Percentiles rank a stretch among this genome's conserved stretches.
These are phyloP conservation scores for Przewalskia tangutica DNA, from an alignment of 257 asterid species.

Conservation along the genomic window DNA sequence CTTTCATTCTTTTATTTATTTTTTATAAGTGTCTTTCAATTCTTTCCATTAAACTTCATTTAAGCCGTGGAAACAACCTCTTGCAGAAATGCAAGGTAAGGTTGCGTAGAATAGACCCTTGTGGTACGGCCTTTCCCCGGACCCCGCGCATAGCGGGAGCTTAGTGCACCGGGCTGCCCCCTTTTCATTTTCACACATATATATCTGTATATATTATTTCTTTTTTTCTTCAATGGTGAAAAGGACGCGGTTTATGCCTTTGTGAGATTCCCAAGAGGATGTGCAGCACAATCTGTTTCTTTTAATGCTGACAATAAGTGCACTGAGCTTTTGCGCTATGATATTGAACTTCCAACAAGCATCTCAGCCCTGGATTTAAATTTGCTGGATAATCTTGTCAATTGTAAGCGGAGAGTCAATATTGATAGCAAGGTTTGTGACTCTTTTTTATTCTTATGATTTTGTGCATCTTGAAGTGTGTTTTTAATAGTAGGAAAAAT, in stretches of 20 bases:
- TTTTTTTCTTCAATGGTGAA: slow-evolving; percentile 9
- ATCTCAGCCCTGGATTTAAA: slow-evolving; percentile 31
- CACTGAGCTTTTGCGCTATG: slow-evolving; percentile 24
- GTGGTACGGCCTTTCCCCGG: too few relatives aligned
- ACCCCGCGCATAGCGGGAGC: too few relatives aligned
- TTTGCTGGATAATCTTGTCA: slow-evolving; percentile 34
- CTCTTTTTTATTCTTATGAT: neutral
- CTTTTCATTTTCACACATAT: neutral
- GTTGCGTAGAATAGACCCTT: too few relatives aligned
- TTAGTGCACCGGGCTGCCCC: too few relatives aligned
- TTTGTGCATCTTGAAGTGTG: neutral
- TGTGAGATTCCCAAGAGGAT: slow-evolving; percentile 66
- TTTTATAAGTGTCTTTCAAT: neutral
- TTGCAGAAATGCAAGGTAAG: too few relatives aligned
- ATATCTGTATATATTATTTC: neutral
- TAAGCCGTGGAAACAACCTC: too few relatives aligned
- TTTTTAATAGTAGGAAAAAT: too few relatives aligned
- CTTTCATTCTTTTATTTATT: slow-evolving; percentile 11
- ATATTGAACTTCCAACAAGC: slow-evolving; percentile 39
- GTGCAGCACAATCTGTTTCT: slow-evolving; percentile 32
- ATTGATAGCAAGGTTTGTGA: slow-evolving; percentile 32
- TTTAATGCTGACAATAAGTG: slow-evolving; percentile 18
- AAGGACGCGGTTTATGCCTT: slow-evolving; percentile 46
- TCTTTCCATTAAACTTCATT: slow-evolving; percentile 3
- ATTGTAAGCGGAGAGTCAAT: slow-evolving; percentile 11